Evolutionary conservation across 306 rosid species (phyloP).

Genomic region (Trifolium fragiferum): DNA sequence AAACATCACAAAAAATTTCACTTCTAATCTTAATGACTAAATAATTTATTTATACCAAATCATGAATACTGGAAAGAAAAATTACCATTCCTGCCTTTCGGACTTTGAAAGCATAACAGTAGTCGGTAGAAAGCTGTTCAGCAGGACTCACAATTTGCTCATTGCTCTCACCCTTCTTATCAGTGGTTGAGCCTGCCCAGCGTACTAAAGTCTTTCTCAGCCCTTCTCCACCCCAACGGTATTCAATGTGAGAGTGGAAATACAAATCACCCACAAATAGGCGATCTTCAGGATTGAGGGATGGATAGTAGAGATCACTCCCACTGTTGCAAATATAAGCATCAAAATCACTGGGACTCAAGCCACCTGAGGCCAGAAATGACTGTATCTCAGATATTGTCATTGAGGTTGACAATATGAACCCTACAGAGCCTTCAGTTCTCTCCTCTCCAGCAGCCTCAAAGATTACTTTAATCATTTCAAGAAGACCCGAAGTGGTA

Average conservation of each 20-base stretch:
- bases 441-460: slow-evolving; percentile 78
- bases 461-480: slow-evolving; percentile 68
- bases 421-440: slow-evolving; percentile 88
- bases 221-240: slow-evolving; percentile 99
- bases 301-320: slow-evolving; percentile 96
- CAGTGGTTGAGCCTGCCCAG: slow-evolving; percentile 74
- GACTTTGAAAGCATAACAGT: slow-evolving; percentile 89
- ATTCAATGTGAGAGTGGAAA: slow-evolving; percentile 96
- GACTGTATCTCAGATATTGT: slow-evolving; percentile 85
- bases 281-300: slow-evolving; percentile 75
- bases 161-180: slow-evolving; percentile 55
- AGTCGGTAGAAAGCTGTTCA: slow-evolving; percentile 91
- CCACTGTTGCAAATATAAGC: slow-evolving; percentile 98
- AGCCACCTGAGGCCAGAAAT: slow-evolving; percentile 74
- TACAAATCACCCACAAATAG: slow-evolving; percentile 92
- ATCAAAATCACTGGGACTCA: slow-evolving; percentile 86
- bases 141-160: slow-evolving; percentile 69
- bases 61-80: slow-evolving; percentile 30
- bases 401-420: slow-evolving; percentile 87
- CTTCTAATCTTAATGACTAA: slow-evolving; percentile 22
- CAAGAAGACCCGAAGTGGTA: slow-evolving; percentile 62
- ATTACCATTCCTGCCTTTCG: slow-evolving; percentile 75
- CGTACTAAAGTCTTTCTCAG: slow-evolving; percentile 91
- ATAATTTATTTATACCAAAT: slow-evolving; percentile 36
- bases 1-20: slow-evolving; percentile 19